Evolutionary conservation across 192 early-diverging fungal species (phyloP), one percentile per base, ranked within the genome.

Genomic region (Diversispora epigaea): DNA sequence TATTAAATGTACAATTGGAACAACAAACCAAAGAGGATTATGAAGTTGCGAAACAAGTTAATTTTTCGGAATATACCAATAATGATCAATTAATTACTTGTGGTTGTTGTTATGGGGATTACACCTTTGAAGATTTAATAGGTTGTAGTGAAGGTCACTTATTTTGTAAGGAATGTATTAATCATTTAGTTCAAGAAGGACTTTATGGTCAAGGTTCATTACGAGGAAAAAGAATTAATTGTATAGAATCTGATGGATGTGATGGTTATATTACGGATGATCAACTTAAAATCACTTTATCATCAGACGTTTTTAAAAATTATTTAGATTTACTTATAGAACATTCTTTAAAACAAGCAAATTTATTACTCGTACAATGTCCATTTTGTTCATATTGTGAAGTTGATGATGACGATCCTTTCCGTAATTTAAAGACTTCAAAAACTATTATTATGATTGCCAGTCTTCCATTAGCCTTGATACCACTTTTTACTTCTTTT

Each of bases 71-170:
- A 62, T 85, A 85, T 22, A 45, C 52, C 0, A 32, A 32, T 0
- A 32, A 71, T 40, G 56, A 76, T 12, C 83, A 84, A 46, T 56
- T 80, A 14, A 85, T 85, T n/a, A 75, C 78, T 12, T 85, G 84
- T 68, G 78, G 68, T 46, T 85, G 84, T 54, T 85, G 84, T 60
- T 84, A 78, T 61, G 76, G 63, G 54, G 84, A 85, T 50, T 82
- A 71, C 62, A 22, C 84, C 21, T 85, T 85, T 68, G 84, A 85
- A 73, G 45, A 76, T 11, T 55, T 85, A 3, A 68, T 54, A 12
- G 66, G 71, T 68, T 85, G 84, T 71, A 82, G 68, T 40, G 61
- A 79, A 60, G 84, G 83, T 14, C 84, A 85, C 50, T 32, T 80
- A 11, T 85, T 83, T 19, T 85, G 84, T 60, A 60, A 80, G 25